phyloP scores from a whole-genome alignment of 805 yeast genomes.

The Sugiyamaella floridensis region DNA sequence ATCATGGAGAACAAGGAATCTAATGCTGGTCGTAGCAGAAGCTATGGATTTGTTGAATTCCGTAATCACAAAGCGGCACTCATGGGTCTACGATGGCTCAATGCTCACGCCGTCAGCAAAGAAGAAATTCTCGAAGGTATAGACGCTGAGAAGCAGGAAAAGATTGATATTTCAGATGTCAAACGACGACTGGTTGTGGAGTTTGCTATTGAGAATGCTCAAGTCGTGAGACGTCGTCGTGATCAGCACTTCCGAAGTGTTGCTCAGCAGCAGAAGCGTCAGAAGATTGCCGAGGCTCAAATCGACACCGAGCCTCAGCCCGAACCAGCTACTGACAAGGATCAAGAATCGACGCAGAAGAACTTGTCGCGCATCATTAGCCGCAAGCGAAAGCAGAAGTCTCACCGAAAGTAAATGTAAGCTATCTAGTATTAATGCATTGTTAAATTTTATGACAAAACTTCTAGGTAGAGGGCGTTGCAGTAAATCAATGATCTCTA shows the following conservation, averaged over 20 bases:
- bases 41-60: conserved; percentile 91
- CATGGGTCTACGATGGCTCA: conserved; percentile 95
- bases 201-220: conserved; percentile 93
- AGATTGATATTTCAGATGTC: conserved; percentile 27
- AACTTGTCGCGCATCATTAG: conserved; percentile 26
- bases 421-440: neutral
- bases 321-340: neutral
- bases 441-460: neutral
- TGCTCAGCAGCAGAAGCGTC: conserved; percentile 14
- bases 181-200: conserved; percentile 83
- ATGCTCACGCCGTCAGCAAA: conserved; percentile 76
- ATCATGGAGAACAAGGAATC: conserved; percentile 87
- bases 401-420: neutral
- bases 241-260: conserved; percentile 36
- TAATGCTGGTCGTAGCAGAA: conserved; percentile 91
- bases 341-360: conserved; percentile 12
- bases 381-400: conserved; percentile 29
- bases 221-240: conserved; percentile 82
- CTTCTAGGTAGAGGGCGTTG: neutral
- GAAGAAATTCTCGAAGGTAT: conserved; percentile 47
- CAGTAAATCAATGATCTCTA: conserved; percentile 51
- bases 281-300: conserved; percentile 5
- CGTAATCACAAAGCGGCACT: conserved; percentile 88
- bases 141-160: conserved; percentile 17
- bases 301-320: conserved; percentile 3